phyloP scores from a whole-genome alignment of 768 basidiomycete species.

The Daedaleopsis nitida region DNA sequence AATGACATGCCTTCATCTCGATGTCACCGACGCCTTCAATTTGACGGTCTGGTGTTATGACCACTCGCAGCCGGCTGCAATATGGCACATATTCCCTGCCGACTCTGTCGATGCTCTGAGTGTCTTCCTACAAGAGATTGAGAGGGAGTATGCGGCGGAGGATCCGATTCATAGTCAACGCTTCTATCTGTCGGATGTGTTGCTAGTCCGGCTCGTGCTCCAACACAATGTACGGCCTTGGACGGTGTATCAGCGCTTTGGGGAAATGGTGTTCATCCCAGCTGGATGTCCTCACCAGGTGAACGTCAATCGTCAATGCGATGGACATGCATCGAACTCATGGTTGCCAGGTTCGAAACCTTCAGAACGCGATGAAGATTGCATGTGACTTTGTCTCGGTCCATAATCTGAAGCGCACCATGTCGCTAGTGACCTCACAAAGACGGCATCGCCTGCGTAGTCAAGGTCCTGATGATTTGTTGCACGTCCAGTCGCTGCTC shows the following conservation, averaged over 20 bases:
- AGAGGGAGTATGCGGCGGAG: background rate
- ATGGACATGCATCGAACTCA: background rate
- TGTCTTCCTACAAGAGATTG: background rate
- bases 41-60: background rate
- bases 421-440: background rate
- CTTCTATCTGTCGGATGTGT: background rate
- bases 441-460: background rate
- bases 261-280: background rate
- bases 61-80: background rate
- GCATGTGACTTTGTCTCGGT: conserved; percentile 1
- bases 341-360: background rate
- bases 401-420: background rate
- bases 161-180: background rate
- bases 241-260: background rate
- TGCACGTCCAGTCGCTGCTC: background rate
- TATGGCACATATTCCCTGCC: background rate
- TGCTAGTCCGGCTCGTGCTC: background rate
- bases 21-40: background rate
- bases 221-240: background rate
- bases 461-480: background rate
- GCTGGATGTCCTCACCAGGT: background rate
- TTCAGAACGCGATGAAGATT: background rate
- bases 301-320: background rate
- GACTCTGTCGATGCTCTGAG: background rate
- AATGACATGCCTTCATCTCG: background rate